Base-by-base conservation (phyloP, 225 moss, liverwort and hornwort species). In the Polytrichum formosum region DNA sequence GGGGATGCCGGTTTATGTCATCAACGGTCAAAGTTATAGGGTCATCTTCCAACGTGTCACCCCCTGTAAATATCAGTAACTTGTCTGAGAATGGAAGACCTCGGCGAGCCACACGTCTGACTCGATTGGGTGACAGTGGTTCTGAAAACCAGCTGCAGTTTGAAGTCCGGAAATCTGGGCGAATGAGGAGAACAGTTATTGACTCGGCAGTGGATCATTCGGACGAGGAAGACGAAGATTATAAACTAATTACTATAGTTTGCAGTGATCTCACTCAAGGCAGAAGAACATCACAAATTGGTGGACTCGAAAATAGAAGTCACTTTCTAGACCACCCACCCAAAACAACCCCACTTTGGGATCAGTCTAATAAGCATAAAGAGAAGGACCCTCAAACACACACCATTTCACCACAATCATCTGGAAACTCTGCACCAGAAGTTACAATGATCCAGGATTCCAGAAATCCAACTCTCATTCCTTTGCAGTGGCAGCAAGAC, bases 1-100 rank as follows among this genome's bases (percentile, higher is more conserved):
- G 88, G 61, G 88, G 88, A 25, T 79, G 77, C 62, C 79, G 76
- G 64, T 81, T 54, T 28, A 69, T 88, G 64, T 82, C 77, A 28
- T 81, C 88, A 21, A 63, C 62, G 20, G 73, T 80, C 53, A 56
- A 80, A 9, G 78, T 65, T 29, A 66, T 30, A 9, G 56, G 65
- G 26, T 56, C 66, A 22, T 65, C 73, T 28, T 17, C 64, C 19
- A 54, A 17, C 6, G 19, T 73, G 21, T 77, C 85, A 30, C 35
- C 66, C 26, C 76, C 77, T 55, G 60, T 71, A 5, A 79, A 77
- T 55, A 26, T 70, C 73, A 61, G 77, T 22, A 79, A 25, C 22
- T 28, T 56, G 23, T 20, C 55, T 19, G 73, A 73, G 65, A 27
- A 22, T 55, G 73, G 65, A 30, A 56, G 56, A 28, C 19, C 73